Conservation (phyloP, 805 yeast genomes). For the Lachancea sp. region DNA sequence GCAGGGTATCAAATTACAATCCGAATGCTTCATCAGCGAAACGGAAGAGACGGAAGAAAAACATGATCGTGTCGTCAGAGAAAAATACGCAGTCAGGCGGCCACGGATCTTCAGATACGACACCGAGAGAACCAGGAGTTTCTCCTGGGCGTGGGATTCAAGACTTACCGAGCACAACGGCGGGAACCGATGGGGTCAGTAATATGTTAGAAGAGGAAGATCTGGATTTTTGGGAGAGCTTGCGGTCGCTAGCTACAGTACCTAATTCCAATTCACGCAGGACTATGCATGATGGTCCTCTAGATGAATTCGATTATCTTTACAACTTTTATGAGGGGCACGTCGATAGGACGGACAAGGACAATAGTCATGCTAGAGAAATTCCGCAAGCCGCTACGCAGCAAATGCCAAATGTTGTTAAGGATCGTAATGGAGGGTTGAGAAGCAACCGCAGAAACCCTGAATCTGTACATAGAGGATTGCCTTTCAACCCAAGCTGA, state of each 20-base stretch:
- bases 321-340: conserved; percentile 16
- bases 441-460: background rate
- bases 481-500: conserved; percentile 13
- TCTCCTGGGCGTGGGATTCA: conserved; percentile 2
- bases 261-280: conserved; percentile 11
- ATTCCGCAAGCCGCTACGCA: background rate
- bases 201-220: conserved; percentile 48
- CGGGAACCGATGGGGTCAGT: conserved; percentile 7
- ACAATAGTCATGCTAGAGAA: background rate
- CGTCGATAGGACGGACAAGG: background rate
- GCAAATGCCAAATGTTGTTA: background rate
- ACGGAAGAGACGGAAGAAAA: conserved; percentile 13
- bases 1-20: conserved; percentile 39
- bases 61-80: conserved; percentile 3
- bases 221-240: conserved; percentile 64
- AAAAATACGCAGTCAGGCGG: conserved; percentile 4
- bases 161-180: conserved; percentile 1
- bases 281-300: conserved; percentile 5
- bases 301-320: conserved; percentile 15
- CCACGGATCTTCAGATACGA: conserved; percentile 13
- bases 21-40: conserved; percentile 8
- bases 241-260: conserved; percentile 48
- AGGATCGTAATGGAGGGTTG: background rate
- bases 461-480: conserved; percentile 3
- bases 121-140: conserved; percentile 14